Conservation (phyloP, 768 basidiomycete species). For the Phaeotremella skinneri region DNA sequence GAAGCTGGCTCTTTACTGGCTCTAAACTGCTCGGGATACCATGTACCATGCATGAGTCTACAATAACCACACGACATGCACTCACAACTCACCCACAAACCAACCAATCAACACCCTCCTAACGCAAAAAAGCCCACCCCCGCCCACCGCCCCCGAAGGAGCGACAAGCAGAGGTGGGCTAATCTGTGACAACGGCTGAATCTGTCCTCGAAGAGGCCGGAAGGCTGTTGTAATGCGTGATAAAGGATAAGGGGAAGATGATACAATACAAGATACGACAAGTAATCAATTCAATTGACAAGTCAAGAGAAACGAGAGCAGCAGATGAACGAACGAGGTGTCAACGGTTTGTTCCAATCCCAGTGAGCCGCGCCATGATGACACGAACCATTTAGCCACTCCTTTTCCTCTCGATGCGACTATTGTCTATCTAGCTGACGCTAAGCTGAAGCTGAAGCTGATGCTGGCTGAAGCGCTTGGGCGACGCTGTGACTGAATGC, state of each 20-base stretch:
- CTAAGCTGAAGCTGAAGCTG: too few relatives aligned
- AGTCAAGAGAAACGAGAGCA: background rate
- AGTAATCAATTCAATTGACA: background rate
- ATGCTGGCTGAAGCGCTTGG: too few relatives aligned
- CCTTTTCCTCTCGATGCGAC: too few relatives aligned
- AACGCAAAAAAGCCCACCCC: constrained; percentile 41
- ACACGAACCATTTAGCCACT: background rate
- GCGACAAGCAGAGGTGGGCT: constrained; percentile 27
- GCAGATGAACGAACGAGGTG: background rate
- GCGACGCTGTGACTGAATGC: too few relatives aligned
- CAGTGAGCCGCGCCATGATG: background rate
- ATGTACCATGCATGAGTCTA: constrained; percentile 1
- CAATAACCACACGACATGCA: background rate
- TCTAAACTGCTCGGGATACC: too few relatives aligned
- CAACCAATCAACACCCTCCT: constrained; percentile 8
- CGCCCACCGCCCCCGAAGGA: constrained; percentile 11
- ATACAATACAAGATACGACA: too few relatives aligned
- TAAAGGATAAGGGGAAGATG: background rate
- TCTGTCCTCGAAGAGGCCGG: constrained; percentile 30
- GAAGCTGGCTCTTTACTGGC: too few relatives aligned
- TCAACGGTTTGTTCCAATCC: background rate
- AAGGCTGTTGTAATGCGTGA: constrained; percentile 23
- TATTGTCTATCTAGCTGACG: too few relatives aligned
- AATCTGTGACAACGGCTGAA: constrained; percentile 15
- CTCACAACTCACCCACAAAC: background rate